Evolutionary conservation across 345 rosid species (phyloP), one percentile per base, ranked within the genome.

Genomic region (Lenwebbia sp.): DNA sequence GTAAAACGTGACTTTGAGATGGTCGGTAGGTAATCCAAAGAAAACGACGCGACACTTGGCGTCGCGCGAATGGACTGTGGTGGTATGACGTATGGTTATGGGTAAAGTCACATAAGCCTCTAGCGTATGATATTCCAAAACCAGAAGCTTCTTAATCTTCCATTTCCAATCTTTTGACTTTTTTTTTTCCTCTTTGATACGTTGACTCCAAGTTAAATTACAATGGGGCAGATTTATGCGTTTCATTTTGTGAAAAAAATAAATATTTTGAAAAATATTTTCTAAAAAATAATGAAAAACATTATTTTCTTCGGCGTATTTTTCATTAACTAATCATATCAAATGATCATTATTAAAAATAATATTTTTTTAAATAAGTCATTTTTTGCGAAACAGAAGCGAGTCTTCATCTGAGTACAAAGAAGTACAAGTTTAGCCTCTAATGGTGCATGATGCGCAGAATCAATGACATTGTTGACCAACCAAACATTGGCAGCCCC

Each of bases 321-420:
- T 57, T 30, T 30, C 0, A 62, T 28, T 28, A 7, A 62, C 1
- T 28, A 60, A 30, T 62, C 30, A 65, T 65, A 33, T 65, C 23
- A 65, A 65, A 0, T 0, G 0, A 65, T 33, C 2, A 0, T 0
- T 33, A 15, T 15, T 14, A 2, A 15, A 0, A 28, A 65, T 10
- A 8, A 14, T 30, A 30, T 33, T 21, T 65, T 65, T 65, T 30
- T 14, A 30, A 10, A 17, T 33, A 3, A 70, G 17, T 0, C 3
- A 33, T 30, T 4, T 8, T 30, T 8, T 17, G 2, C 37, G 25
- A 17, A 65, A 65, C 11, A 17, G 21, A 8, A 4, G 25, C 3
- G 25, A 33, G 23, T 19, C 25, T 28, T 28, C 1, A 3, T 58
- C 70, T 7, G 14, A 30, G n/a, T 30, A 4, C 8, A 0, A 15